Evolutionary conservation across 495 filamentous ascomycete genomes (phyloP), one percentile per base, ranked within the genome.

Genomic region (Delitschia confertaspora): DNA sequence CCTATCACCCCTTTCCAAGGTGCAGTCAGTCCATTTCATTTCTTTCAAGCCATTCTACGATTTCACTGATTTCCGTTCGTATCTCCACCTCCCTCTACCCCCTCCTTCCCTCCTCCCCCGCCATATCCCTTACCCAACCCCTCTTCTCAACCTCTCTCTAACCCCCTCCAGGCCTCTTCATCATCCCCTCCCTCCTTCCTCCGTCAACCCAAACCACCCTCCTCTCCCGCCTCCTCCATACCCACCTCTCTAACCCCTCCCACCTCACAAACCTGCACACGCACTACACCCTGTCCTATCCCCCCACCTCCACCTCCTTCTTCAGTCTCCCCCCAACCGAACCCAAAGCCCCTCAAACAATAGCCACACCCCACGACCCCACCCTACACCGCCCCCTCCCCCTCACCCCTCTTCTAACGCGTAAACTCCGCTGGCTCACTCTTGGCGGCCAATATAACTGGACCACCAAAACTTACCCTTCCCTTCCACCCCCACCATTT

Each of bases 391-490:
- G 78, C 31, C 70, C 82, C 2, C 63, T 95, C 5, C 67, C 74
- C 10, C 66, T 85, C 34, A 67, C 72, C 24, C 74, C 72, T 43
- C 70, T 82, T 30, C 67, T 95, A 2, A 69, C 78, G 24, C 80
- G 79, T 48, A 88, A 83, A 45, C 74, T 95, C 5, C 84, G 86
- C 33, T 95, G 89, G 91, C 73, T 93, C 10, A 95, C 89, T 4
- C 71, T 96, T 8, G 91, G 89, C 20, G 87, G 85, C 0, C 88
- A 95, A 56, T 94, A 96, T 63, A 82, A 96, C 63, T 95, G 89
- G 89, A 88, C 85, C 2, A 69, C 72, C 25, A 87, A 93, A 56
- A 63, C 71, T 20, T 95, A 95, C 59, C 86, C 88, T 0, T 10
- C 16, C 22, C 17, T 37, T 13, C 45, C 48, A 1, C 80, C 85